Evolutionary conservation across 148 eudicot species (phyloP).

Genomic region (Talinum fruticosum): DNA sequence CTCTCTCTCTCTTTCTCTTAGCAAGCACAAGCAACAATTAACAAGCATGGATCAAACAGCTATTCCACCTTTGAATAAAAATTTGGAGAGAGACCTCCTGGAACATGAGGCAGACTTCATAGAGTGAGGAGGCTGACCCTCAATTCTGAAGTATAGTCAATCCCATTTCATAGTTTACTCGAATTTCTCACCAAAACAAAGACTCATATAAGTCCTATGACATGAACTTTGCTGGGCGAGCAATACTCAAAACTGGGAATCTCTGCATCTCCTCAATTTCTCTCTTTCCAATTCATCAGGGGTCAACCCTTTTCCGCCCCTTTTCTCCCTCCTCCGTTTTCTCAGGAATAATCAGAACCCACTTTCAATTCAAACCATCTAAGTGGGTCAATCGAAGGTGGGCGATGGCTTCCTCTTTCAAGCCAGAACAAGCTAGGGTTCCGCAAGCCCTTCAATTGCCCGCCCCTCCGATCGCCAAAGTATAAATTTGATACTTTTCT

Average conservation of each 20-base stretch:
- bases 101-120: too few species aligned
- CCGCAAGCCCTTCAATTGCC: conserved; percentile 63
- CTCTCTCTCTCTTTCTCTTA: too few species aligned
- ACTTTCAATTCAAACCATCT: conserved; percentile 5
- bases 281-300: conserved; percentile 9
- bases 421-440: conserved; percentile 69
- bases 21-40: too few species aligned
- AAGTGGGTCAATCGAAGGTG: conserved; percentile 13
- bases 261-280: conserved; percentile 11
- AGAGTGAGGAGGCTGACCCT: too few species aligned
- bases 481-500: conserved; percentile 5
- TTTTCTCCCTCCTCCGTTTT: conserved; percentile 13
- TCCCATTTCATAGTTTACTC: neutral
- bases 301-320: conserved; percentile 6
- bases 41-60: too few species aligned
- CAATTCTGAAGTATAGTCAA: neutral
- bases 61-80: too few species aligned
- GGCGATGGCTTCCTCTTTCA: conserved; percentile 50
- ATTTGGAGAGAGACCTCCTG: too few species aligned
- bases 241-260: conserved; percentile 11
- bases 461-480: conserved; percentile 62
- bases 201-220: neutral
- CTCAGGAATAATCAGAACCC: neutral
- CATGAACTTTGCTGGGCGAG: conserved; percentile 24
- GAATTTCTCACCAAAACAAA: neutral